Base-by-base conservation (phyloP, 805 yeast genomes). In the Saccharomycopsis babjevae region DNA sequence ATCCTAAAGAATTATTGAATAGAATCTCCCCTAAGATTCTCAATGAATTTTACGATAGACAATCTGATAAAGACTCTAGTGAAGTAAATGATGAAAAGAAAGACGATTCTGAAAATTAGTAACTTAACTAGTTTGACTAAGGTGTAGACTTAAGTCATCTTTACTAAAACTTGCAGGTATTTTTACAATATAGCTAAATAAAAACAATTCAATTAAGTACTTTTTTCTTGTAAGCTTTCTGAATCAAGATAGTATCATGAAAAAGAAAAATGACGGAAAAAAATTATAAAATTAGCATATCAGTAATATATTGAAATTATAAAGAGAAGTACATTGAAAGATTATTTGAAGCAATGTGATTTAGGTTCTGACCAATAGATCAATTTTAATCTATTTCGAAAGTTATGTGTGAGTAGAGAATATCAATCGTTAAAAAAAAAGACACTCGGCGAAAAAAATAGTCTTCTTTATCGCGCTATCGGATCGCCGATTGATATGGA, bases 1-100 rank as follows among this genome's bases (percentile, higher is more conserved):
- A 94, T 80, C 99, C 99, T 72, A 94, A 92, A 84, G 98, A 94
- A 78, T 81, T 94, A 88, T 85, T 94, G 72, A 94, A 94, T 82
- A 91, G 99, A 85, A 90, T 94, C 72, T 91, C 97, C 63, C 98
- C 98, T 74, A 94, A 94, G 85, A 90, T 94, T 69, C 79, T 94
- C 72, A 86, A 85, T 67, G 98, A 93, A 77, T 94, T 93, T 77
- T 94, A 94, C 77, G 98, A 93, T 70, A 84, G 97, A 76, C 52
- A 46, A 46, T 22, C 52, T 46, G 85, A 86, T 57, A 84, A 90
- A 72, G 84, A 81, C 63, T 84, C 79, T 66, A 86, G 81, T 56
- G 83, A 79, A 46, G 85, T 74, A 57, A 80, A 76, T 25, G 76
- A 72, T 13, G 73, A 68, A 11, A 77, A 74, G 59, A 46, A 46